Conservation (phyloP, 2,329 filamentous ascomycete species). For the Phaeoacremonium minimum region DNA sequence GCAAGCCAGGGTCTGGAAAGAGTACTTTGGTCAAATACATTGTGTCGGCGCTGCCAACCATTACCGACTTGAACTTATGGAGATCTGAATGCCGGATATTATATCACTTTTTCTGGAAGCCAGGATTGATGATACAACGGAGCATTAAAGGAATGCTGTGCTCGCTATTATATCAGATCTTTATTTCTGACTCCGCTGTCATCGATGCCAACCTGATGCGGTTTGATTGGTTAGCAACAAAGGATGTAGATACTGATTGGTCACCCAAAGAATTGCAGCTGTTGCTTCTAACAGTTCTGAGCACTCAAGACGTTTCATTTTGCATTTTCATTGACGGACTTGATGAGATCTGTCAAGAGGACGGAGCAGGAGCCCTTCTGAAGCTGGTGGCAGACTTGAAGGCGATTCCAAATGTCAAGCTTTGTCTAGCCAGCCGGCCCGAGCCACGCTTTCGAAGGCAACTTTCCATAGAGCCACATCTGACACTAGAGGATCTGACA, state of each 20-base stretch:
- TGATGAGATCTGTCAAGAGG: constrained; percentile 1
- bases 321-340: constrained; percentile 12
- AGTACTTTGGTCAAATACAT: constrained; percentile 23
- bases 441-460: background rate
- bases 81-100: constrained; percentile 3
- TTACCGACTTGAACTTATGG: constrained; percentile 13
- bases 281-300: no score
- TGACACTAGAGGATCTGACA: constrained; percentile 1
- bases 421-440: background rate
- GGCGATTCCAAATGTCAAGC: background rate
- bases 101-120: constrained; percentile 24
- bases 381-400: fast-evolving
- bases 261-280: constrained; percentile 1
- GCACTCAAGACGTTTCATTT: no score
- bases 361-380: background rate
- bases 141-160: constrained; percentile 18
- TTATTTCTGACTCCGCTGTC: background rate
- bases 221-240: background rate
- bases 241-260: constrained; percentile 11
- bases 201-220: background rate
- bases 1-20: constrained; percentile 26
- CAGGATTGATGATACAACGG: constrained; percentile 17
- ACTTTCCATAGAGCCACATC: background rate
- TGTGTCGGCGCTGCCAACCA: constrained; percentile 7
- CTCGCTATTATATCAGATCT: constrained; percentile 15